A percentile compares a stretch with the other conserved stretches of the same genome.
Evolutionary conservation across 73 alveolate genomes (phyloP).

Genomic region (Paramecium octaurelia): DNA sequence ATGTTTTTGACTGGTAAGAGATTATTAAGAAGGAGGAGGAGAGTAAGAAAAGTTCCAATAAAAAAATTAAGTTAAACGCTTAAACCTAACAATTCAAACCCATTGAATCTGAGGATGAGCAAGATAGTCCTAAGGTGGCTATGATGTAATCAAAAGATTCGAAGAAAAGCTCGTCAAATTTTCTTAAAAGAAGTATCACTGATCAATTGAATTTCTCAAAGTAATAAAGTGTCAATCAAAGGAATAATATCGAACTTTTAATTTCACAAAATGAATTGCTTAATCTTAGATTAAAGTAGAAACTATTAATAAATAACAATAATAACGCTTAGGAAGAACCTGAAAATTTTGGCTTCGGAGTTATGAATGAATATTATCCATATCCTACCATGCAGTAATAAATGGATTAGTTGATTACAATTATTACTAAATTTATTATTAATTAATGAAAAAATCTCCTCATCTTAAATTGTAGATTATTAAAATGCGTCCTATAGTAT

Average conservation of each 20-base stretch:
- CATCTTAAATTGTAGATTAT: neutral
- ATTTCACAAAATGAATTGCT: neutral
- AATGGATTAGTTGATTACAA: slow-evolving; percentile 5
- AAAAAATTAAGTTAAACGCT: neutral
- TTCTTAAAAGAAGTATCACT: neutral
- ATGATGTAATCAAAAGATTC: slow-evolving; percentile 24
- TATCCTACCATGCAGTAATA: slow-evolving; percentile 1
- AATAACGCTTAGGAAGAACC: neutral
- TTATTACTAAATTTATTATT: neutral
- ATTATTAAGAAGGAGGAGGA: neutral
- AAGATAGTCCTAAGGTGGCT: neutral
- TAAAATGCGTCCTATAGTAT: neutral
- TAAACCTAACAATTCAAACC: neutral
- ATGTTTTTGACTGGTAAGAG: slow-evolving; percentile 78
- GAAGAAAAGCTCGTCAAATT: neutral
- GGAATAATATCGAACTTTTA: neutral
- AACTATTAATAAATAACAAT: neutral
- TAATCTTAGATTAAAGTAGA: neutral
- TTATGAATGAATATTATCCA: slow-evolving; percentile 40
- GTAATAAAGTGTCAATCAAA: neutral
- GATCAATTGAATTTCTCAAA: neutral
- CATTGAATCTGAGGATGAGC: slow-evolving; percentile 13
- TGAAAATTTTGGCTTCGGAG: neutral
- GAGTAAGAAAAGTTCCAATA: neutral
- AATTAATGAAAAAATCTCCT: neutral